phyloP scores from a whole-genome alignment of 441 rosid genomes.

The Kokia cookei region DNA sequence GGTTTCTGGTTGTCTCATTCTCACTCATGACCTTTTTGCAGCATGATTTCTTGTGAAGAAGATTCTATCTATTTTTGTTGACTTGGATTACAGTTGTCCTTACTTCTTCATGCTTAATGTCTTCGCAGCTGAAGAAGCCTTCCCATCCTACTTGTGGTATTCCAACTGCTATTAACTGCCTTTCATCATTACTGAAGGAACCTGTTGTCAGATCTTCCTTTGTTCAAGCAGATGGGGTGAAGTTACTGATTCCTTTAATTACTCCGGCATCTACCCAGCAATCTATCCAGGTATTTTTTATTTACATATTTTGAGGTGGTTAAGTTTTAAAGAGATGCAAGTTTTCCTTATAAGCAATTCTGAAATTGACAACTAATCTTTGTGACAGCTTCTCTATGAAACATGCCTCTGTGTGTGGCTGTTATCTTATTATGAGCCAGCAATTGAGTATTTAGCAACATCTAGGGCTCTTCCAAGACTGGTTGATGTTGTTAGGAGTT shows the following conservation, averaged over 20 bases:
- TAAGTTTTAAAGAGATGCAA: background rate
- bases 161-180: conserved; percentile 81
- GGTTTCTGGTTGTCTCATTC: background rate
- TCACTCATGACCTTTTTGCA: background rate
- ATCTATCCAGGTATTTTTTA: conserved; percentile 76
- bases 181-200: conserved; percentile 76
- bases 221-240: conserved; percentile 90
- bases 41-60: conserved; percentile 1
- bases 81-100: background rate
- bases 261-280: conserved; percentile 98
- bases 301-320: background rate
- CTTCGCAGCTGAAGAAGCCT: conserved; percentile 78
- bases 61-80: background rate
- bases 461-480: conserved; percentile 80
- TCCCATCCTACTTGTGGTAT: conserved; percentile 81
- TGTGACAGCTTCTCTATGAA: conserved; percentile 88
- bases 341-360: background rate
- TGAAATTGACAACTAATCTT: conserved; percentile 14
- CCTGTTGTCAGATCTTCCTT: conserved; percentile 90
- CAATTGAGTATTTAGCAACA: conserved; percentile 84
- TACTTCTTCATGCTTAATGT: conserved; percentile 12
- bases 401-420: conserved; percentile 99
- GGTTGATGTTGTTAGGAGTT: conserved; percentile 78
- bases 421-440: conserved; percentile 92
- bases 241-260: conserved; percentile 80